Evolutionary conservation across 371 early-diverging fungal species (phyloP), one percentile per base, ranked within the genome.

Genomic region (Apophysomyces sp.): DNA sequence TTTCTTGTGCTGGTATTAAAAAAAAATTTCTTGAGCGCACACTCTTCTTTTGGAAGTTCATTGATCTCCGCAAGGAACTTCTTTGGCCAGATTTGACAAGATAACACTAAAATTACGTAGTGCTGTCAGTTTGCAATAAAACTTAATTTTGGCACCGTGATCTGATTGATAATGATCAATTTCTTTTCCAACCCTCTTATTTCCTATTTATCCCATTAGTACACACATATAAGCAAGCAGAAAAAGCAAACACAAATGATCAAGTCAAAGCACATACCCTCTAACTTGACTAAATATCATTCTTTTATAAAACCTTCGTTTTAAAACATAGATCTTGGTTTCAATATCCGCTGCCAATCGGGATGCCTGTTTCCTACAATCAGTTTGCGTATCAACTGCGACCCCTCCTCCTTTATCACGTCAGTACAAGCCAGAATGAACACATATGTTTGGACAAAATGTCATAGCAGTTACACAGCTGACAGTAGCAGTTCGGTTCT

Each of bases 71-170:
- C n/a, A 21, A 44, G 21, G 18, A 44, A 44, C 49, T 44, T 44
- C 49, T 44, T 44, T 44, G 49, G 49, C 49, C 49, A 44, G 49
- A 44, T 44, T 44, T 44, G 21, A 44, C 49, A 44, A 44, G 49
- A 44, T 44, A 44, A 44, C 18, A 44, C 49, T 44, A 44, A 44
- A 7, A 44, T 44, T 44, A 44, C 49, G 49, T 44, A 44, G 49
- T 44, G 16, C 21, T 8, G 24, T 44, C 49, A 44, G 21, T 9
- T 4, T 21, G 49, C 49, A 44, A 44, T 44, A 44, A 44, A 44
- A 44, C 49, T 44, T 44, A 44, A 44, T 18, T 44, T 44, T 9
- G 18, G 21, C 8, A 44, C 49, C 16, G 49, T 21, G 49, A 44
- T 44, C 49, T 44, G 49, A 44, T 44, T 21, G 49, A 44, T 44